Evolutionary conservation across 2,329 filamentous ascomycete species (phyloP).

Genomic region (Pyrenophora seminiperda): DNA sequence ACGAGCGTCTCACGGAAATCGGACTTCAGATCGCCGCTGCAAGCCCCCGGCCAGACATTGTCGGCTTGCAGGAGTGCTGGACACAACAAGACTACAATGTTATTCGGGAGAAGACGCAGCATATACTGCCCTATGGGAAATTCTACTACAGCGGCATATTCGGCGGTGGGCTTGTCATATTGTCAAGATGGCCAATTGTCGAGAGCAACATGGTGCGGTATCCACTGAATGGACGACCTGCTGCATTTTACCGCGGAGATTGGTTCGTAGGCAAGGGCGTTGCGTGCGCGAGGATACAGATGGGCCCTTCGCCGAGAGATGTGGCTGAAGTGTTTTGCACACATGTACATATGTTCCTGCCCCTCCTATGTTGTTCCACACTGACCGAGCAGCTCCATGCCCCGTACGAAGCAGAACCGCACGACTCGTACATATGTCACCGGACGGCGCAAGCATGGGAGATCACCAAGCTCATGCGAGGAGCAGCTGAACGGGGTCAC

Average conservation of each 20-base stretch:
- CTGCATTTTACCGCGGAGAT: conserved; percentile 91
- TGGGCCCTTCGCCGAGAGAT: conserved; percentile 67
- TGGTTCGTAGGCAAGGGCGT: conserved; percentile 97
- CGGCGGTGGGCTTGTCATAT: conserved; percentile 84
- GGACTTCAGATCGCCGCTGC: conserved; percentile 75
- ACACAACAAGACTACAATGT: conserved; percentile 80
- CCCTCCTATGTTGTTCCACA: conserved; percentile 16
- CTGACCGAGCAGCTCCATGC: conserved; percentile 69
- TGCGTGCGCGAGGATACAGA: conserved; percentile 78
- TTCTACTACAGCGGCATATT: conserved; percentile 92
- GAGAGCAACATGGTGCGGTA: conserved; percentile 86
- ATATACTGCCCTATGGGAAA: conserved; percentile 85
- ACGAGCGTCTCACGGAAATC: conserved; percentile 80
- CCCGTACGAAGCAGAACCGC: conserved; percentile 77
- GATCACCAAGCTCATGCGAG: conserved; percentile 84
- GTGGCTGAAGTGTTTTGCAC: conserved; percentile 91
- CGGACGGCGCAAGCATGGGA: conserved; percentile 94
- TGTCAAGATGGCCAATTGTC: conserved; percentile 90
- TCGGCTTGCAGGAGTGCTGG: conserved; percentile 96
- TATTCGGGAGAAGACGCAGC: conserved; percentile 73
- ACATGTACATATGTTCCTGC: conserved; percentile 67
- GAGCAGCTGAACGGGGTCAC: conserved; percentile 78
- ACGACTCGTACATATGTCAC: conserved; percentile 88
- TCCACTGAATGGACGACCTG: conserved; percentile 89
- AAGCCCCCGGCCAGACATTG: conserved; percentile 75